Evolutionary conservation across 2,329 filamentous ascomycete species (phyloP).

Genomic region (Myriosclerotinia curreyana): DNA sequence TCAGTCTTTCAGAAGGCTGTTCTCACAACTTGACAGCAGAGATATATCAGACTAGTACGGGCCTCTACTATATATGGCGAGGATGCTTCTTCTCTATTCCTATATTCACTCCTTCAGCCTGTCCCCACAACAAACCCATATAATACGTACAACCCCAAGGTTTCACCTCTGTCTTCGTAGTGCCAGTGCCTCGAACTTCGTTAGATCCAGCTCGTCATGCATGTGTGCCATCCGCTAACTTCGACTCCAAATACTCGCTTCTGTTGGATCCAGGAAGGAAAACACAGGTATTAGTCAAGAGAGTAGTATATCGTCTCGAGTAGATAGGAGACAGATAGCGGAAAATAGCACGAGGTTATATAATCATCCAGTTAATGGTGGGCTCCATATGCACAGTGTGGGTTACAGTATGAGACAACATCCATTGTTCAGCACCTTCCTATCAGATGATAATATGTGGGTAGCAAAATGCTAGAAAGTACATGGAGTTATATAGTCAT

Average conservation of each 20-base stretch:
- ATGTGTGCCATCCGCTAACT: neutral
- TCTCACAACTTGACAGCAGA: neutral
- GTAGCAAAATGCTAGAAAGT: too few species aligned
- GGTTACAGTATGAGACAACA: neutral
- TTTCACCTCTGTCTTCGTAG: neutral
- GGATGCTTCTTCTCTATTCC: neutral
- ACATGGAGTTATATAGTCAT: too few species aligned
- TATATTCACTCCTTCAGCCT: neutral
- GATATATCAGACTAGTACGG: neutral
- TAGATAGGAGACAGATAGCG: neutral
- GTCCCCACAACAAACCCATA: neutral
- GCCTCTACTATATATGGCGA: neutral
- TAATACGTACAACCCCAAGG: neutral
- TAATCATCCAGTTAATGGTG: neutral
- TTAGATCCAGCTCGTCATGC: neutral
- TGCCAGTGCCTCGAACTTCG: too few species aligned
- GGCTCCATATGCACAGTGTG: neutral
- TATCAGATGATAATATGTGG: neutral
- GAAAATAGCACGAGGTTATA: rapidly evolving
- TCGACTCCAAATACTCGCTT: neutral
- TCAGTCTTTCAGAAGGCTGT: neutral
- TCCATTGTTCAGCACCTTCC: neutral
- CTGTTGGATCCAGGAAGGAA: neutral
- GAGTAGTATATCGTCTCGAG: neutral
- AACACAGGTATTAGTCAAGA: neutral